Base-by-base conservation (phyloP, 129 eudicot genomes). In the Chrysanthemum makinoi region DNA sequence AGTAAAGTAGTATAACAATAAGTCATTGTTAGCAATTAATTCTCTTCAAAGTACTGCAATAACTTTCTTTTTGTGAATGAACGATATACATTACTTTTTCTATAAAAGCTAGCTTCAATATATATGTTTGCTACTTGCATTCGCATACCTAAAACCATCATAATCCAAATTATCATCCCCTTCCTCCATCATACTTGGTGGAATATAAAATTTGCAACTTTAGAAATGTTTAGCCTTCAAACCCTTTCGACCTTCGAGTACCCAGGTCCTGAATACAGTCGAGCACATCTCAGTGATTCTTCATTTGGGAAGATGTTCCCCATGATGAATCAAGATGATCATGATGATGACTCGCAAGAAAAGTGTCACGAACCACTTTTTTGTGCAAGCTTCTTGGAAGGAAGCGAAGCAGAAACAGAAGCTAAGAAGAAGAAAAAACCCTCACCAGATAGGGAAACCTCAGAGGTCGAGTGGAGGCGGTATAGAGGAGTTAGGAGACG, bases 401-500 rank as follows among this genome's bases (percentile, higher is more conserved):
- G 43, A 12, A 67, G 44, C 18, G 68, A 66, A 67, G 2, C 46
- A 67, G 54, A 68, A 51, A 43, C 9, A 7, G 80, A 18, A 58
- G 52, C 13, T 19, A 43, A 39, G 54, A 77, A 50, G 52, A 77
- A 77, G 44, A 71, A 70, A 77, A 70, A n/a, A 35, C 3, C 5
- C 6, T 70, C 66, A 44, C 52, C 58, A 0, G 60, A 77, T 3
- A 1, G 54, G 19, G 68, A 75, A 3, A 43, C 10, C 46, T 64
- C 24, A 44, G 66, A 58, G 53, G 54, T 49, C 10, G 77, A 79
- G 56, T 74, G 85, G 84, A 76, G 77, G 82, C 79, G 73, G 19
- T 80, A 75, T 14, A 48, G 77, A 65, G 84, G 84, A 11, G 80
- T 80, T 2, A 75, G 84, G 7, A 44, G 80, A 26, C 80, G 80